Base-by-base conservation (phyloP, 1,139 yeast genomes). In the Magnusiomyces tetraspermus region DNA sequence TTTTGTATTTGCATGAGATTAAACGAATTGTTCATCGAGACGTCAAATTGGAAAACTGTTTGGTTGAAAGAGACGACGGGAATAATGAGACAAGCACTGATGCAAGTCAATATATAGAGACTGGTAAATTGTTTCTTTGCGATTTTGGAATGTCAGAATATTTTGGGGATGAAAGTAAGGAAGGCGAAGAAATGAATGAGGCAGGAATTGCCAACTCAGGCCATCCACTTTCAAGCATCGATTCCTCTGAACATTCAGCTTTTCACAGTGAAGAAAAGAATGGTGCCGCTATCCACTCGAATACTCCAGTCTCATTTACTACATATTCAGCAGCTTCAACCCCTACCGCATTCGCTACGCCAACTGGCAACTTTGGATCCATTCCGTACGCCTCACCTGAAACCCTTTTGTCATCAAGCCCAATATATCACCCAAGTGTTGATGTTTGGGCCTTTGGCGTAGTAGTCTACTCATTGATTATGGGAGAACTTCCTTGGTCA, bases 401-500 rank as follows among this genome's bases (percentile, higher is more conserved):
- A 63, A 72, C 88, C 36, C 71, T 89, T 50, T 43, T 26, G 15
- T 82, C 86, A 0, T 72, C 76, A 28, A 86, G 85, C 0, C 83
- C 85, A 2, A 82, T 85, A 1, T 72, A 84, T 53, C n/a, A 24
- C 2, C 85, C 89, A 0, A 73, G 81, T 52, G 83, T 88, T 0
- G 97, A 90, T 67, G 77, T 86, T 11, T 90, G 97, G 97, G 95
- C 97, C 0, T 74, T 85, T 51, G 97, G 97, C 1, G 87, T 88
- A 0, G 71, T 85, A 56, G 61, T 84, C 11, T 88, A 79, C 65
- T 80, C 95, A 1, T 77, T 88, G 79, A 70, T 83, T 47, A 77
- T 80, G 45, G 92, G 95, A 0, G 78, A 75, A 59, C 69, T 89
- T 51, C 97, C 97, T 0, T 90, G 89, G 71, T 82, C 80, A 57